Conservation (phyloP, 768 basidiomycete species). For the Rhodotorula diobovata region DNA sequence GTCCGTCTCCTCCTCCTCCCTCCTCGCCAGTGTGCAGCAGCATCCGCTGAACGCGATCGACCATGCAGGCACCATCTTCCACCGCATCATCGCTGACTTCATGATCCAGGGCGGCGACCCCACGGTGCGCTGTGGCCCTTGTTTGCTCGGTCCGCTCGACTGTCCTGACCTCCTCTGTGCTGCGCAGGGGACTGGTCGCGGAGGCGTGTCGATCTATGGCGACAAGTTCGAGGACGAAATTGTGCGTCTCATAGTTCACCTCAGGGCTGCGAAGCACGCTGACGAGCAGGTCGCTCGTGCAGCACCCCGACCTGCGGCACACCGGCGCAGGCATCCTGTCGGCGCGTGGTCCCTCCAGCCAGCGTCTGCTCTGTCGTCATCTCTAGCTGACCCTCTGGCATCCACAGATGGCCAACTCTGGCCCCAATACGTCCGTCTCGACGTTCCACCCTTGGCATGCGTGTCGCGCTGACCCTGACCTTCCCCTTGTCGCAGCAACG, state of each 20-base stretch:
- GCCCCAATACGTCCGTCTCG: conserved; percentile 47
- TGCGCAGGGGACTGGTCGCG: conserved; percentile 90
- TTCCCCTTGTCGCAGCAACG: conserved; percentile 44
- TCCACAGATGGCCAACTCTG: conserved; percentile 49
- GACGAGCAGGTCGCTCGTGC: conserved; percentile 3
- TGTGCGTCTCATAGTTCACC: conserved; percentile 28
- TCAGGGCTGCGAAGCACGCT: conserved; percentile 43
- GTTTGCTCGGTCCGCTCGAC: no score
- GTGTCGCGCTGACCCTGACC: no score
- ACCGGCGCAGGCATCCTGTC: conserved; percentile 94
- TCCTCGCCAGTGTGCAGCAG: not conserved
- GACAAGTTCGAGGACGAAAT: conserved; percentile 57
- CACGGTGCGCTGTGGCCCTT: not conserved
- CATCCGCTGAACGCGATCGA: not conserved
- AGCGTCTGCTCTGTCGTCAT: not conserved
- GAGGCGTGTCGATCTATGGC: conserved; percentile 53
- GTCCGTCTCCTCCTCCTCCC: not conserved
- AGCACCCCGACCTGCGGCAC: conserved; percentile 78
- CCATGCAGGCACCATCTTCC: conserved; percentile 67
- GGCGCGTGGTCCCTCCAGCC: conserved; percentile 42
- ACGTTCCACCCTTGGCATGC: no score
- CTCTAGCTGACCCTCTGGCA: not conserved
- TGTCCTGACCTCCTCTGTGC: conserved; percentile 50
- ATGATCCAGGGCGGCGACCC: conserved; percentile 71
- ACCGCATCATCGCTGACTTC: conserved; percentile 91